Evolutionary conservation across 2,329 filamentous ascomycete genomes (phyloP), one percentile per base, ranked within the genome.

Genomic region (Colletotrichum sp.): DNA sequence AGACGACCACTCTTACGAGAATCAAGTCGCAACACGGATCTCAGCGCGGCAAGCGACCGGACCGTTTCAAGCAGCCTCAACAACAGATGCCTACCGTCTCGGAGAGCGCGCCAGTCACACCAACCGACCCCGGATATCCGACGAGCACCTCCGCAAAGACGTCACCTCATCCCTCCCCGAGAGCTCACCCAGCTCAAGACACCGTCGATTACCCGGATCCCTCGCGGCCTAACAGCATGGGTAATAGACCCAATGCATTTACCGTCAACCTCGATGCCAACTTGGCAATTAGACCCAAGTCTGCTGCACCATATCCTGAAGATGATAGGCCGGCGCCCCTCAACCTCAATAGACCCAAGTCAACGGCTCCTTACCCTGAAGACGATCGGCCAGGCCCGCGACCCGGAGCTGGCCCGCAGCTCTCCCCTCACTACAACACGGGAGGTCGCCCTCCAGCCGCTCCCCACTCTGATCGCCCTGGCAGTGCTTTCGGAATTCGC

Each of bases 11-110:
- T 0, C 92, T 99, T 78, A 94, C 92, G 67, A 92, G 94, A 69
- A 99, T 99, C 87, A 98, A 94, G 84, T 95, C 92, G 5, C 92
- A 94, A 78, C 92, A 95, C 80, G 94, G 93, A 18, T 94, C 93
- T 18, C 92, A 93, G 81, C 87, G 91, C 66, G 92, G 92, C 36
- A 87, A 88, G 80, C 87, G 92, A 69, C 92, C 92, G 0, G 91
- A 92, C 43, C 87, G 92, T 57, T 92, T 93, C 82, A 88, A 89
- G 78, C 87, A 89, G 74, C 84, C 30, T 7, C 57, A 69, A 7
- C 55, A 81, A 7, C 55, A 81, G 8, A 87, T 92, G 85, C 88
- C 90, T 2, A 86, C 89, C 0, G 74, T 92, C 36, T 84, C 83
- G 55, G 90, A 92, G 81, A 82, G 80, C 64, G 78, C 77, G 26